These are phyloP conservation scores for Alternaria rosae DNA, from an alignment of 2,329 filamentous ascomycete species.

Conservation along the genomic window DNA sequence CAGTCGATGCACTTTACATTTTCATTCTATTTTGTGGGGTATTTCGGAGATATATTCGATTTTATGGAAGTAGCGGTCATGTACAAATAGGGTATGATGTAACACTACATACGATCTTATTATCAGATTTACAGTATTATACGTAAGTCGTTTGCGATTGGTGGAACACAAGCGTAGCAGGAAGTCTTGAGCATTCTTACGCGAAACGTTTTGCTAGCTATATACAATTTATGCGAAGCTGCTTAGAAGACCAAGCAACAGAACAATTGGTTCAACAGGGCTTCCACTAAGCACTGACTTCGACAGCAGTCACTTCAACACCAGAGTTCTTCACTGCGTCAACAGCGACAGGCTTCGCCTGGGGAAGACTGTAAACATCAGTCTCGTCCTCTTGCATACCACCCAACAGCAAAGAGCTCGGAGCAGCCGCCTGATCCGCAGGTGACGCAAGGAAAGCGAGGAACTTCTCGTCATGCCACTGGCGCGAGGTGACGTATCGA, in stretches of 20 bases:
- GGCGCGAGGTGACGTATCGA: slow-evolving; percentile 59
- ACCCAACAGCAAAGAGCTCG: slow-evolving; percentile 10
- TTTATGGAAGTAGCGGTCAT: neutral
- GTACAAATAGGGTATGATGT: neutral
- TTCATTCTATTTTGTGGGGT: neutral
- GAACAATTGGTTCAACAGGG: neutral
- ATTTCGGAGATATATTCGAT: neutral
- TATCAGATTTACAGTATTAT: neutral
- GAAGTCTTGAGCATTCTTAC: neutral
- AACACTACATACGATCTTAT: neutral
- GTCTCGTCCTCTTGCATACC: slow-evolving; percentile 14
- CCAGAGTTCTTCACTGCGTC: neutral
- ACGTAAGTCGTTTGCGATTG: neutral
- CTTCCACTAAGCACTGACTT: slow-evolving; percentile 6
- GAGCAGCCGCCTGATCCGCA: slow-evolving; percentile 12
- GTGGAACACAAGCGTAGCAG: neutral
- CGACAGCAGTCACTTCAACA: slow-evolving; percentile 9
- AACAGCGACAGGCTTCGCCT: neutral
- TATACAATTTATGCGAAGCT: neutral
- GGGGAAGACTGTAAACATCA: slow-evolving; percentile 4
- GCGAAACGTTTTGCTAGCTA: neutral
- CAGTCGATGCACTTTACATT: neutral
- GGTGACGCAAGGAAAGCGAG: slow-evolving; percentile 34
- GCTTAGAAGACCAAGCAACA: neutral
- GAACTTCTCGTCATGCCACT: slow-evolving; percentile 47